phyloP scores from a whole-genome alignment of 2,329 filamentous ascomycete genomes.

The Apiospora rasikravindrae region DNA sequence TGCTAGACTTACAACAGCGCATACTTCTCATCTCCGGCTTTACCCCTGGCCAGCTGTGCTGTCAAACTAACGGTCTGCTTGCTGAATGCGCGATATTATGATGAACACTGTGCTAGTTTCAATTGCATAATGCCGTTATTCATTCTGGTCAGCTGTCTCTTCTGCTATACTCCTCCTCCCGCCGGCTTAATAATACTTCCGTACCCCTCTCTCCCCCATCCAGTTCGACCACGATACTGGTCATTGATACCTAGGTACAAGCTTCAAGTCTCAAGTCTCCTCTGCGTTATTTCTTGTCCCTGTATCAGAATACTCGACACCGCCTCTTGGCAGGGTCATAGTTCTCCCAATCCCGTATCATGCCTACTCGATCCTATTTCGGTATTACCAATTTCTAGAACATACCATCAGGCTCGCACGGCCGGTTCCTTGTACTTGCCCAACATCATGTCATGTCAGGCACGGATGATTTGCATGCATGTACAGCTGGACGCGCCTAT shows the following conservation, averaged over 20 bases:
- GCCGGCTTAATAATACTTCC: slow-evolving; percentile 11
- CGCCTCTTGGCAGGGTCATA: slow-evolving; percentile 5
- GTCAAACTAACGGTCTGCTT: not conserved
- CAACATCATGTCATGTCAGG: not conserved
- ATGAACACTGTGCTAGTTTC: not conserved
- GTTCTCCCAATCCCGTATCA: not conserved
- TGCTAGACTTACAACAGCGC: slow-evolving; percentile 1
- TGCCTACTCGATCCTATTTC: not conserved
- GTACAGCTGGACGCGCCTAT: slow-evolving; percentile 1
- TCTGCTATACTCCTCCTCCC: not conserved
- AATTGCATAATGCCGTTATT: slow-evolving; percentile 4
- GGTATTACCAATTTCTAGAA: slow-evolving; percentile 9
- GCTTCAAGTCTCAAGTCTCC: not conserved
- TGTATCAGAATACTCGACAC: slow-evolving; percentile 13
- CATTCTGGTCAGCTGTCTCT: not conserved
- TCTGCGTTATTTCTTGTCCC: slow-evolving; percentile 1
- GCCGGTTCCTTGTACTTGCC: not conserved
- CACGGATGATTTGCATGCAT: not conserved
- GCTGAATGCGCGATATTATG: not conserved
- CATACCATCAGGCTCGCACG: slow-evolving; percentile 11
- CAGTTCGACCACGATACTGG: not conserved
- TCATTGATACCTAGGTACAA: slow-evolving; percentile 18
- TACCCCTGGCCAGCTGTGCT: slow-evolving; percentile 11
- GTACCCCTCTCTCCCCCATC: not conserved
- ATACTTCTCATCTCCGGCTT: slow-evolving; percentile 4